phyloP scores from a whole-genome alignment of 2,329 filamentous ascomycete species.

The Colletotrichum nymphaeae region DNA sequence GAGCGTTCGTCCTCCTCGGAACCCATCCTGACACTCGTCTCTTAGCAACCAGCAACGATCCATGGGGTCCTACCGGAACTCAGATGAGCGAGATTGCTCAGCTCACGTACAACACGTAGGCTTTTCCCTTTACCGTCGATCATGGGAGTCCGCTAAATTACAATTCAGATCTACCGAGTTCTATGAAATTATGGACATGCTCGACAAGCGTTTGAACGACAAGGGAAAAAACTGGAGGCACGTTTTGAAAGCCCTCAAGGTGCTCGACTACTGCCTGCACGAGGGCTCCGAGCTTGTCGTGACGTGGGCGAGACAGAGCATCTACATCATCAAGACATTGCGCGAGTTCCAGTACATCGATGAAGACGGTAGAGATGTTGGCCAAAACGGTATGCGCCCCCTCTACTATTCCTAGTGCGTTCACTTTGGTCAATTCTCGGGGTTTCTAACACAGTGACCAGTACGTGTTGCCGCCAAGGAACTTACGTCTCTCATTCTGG shows the following conservation, averaged over 20 bases:
- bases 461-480: conserved; percentile 97
- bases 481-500: conserved; percentile 88
- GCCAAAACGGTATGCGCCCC: conserved; percentile 83
- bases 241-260: conserved; percentile 96
- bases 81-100: conserved; percentile 99
- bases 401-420: neutral
- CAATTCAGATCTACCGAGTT: conserved; percentile 86
- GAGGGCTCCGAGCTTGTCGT: conserved; percentile 97
- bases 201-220: conserved; percentile 98
- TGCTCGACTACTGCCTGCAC: conserved; percentile 96
- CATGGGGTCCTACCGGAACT: conserved; percentile 96
- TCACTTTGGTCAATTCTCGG: neutral
- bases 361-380: conserved; percentile 94
- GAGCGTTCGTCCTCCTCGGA: neutral
- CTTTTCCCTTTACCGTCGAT: conserved; percentile 34
- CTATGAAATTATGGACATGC: conserved; percentile 99
- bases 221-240: conserved; percentile 99
- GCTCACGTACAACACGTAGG: conserved; percentile 97
- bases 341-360: conserved; percentile 97
- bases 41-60: conserved; percentile 97
- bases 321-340: conserved; percentile 98
- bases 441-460: conserved; percentile 55
- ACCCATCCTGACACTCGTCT: conserved; percentile 42
- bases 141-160: neutral
- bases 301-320: conserved; percentile 97